These are phyloP conservation scores for Starmerella apis DNA, from an alignment of 805 yeast species.

Conservation along the genomic window DNA sequence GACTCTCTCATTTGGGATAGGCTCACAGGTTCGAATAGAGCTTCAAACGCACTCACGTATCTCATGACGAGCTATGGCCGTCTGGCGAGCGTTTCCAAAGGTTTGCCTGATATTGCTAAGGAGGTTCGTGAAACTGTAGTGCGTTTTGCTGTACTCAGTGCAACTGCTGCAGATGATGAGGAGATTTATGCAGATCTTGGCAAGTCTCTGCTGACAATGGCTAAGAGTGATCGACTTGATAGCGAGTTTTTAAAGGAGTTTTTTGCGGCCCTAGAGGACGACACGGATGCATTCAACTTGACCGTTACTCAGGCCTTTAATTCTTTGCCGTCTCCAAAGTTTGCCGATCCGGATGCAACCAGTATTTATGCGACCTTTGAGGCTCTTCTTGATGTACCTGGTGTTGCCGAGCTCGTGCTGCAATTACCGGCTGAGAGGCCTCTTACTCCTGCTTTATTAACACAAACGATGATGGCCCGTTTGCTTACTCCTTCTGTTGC, in stretches of 20 bases:
- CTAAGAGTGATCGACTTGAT: neutral
- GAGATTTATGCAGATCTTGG: slow-evolving; percentile 10
- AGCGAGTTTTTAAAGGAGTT: neutral
- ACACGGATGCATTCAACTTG: neutral
- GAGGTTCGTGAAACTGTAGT: slow-evolving; percentile 11
- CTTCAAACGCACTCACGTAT: slow-evolving; percentile 12
- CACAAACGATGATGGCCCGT: slow-evolving; percentile 7
- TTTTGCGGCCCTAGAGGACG: neutral
- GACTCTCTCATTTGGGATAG: slow-evolving; percentile 1
- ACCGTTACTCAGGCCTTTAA: neutral
- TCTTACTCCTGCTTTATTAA: slow-evolving; percentile 5
- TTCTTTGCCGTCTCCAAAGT: neutral
- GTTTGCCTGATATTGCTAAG: slow-evolving; percentile 5
- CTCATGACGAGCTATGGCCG: slow-evolving; percentile 15
- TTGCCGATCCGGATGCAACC: slow-evolving; percentile 9
- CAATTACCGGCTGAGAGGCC: slow-evolving; percentile 3
- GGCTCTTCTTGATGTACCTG: slow-evolving; percentile 6
- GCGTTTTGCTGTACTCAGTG: slow-evolving; percentile 20
- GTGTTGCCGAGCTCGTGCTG: slow-evolving; percentile 6
- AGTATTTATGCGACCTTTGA: slow-evolving; percentile 6
- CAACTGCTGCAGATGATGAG: slow-evolving; percentile 22
- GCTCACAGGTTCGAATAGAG: neutral
- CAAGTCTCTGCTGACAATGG: slow-evolving; percentile 7
- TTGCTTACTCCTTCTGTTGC: slow-evolving; percentile 2
- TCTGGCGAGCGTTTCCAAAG: slow-evolving; percentile 6